Base-by-base conservation (phyloP, 129 eudicot species). In the Flaveria brownii region DNA sequence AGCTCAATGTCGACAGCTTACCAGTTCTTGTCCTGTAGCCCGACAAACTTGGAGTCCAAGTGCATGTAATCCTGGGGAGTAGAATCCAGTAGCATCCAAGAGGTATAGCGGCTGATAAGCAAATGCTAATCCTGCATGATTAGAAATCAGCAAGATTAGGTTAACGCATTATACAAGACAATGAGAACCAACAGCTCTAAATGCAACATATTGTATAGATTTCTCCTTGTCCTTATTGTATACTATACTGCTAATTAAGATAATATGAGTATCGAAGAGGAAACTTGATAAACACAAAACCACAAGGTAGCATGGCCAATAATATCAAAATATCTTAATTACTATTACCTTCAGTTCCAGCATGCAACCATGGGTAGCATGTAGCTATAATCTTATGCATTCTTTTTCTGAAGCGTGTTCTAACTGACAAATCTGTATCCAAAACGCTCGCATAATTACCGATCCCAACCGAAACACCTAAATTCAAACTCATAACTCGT, bases 1-100 rank as follows among this genome's bases (percentile, higher is more conserved):
- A 73, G 13, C 30, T 77, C 67, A 72, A 22, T 39, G 71, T 54
- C 5, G 11, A 74, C 9, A 33, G 7, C 69, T 5, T 95, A 95
- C 99, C 99, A 91, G 83, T 72, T 95, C 99, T 77, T 95, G 99
- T 28, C 99, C 97, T 66, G 99, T 95, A 64, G 99, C 99, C 74
- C 99, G 92, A 78, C 97, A 91, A 78, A 95, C 99, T 81, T 95
- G 97, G 82, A 95, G 86, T 20, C 96, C 94, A 71, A 95, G 93
- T 39, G 87, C 96, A 73, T 95, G 99, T 81, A 95, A 82, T 82
- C 94, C 99, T 47, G 90, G 87, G 50, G 96, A 91, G 77, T 95
- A 95, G 84, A 95, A 95, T 56, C 99, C 97, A 70, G 97, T 91
- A 66, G 99, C 99, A 89, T 95, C 99, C 92, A 95, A 82, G 36